Base-by-base conservation (phyloP, 371 early-diverging fungal genomes). In the Mortierella sp. region DNA sequence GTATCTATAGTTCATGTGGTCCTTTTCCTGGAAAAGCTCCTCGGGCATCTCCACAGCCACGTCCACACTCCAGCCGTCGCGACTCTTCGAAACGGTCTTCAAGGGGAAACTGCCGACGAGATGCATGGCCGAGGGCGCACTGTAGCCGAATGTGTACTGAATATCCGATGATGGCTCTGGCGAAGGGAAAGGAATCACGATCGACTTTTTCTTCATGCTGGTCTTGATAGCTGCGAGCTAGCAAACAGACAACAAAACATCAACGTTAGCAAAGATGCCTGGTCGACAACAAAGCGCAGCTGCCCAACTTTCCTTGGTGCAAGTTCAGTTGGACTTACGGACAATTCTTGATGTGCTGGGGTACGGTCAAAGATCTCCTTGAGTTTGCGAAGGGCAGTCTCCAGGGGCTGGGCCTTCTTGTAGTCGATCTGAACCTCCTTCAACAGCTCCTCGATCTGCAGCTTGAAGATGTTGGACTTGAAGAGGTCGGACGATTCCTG, bases 41-140 rank as follows among this genome's bases (percentile, higher is more conserved):
- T 86, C 85, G 1, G 99, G 99, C 97, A 99, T 98, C 69, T 97
- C 94, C 16, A 98, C 95, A 16, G 95, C 94, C 16, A 99, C 83
- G 86, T 99, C 99, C 0, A 98, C 94, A 74, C 93, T 96, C 79
- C 93, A 92, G 2, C 90, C 89, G 13, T 79, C 64, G 19, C 89
- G 90, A 22, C 85, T 75, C 73, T 92, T 94, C n/a, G 91, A 79
- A 1, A 94, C 86, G 61, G 94, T 91, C 71, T 95, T 94, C 52
- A 97, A 81, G 19, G 96, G 91, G 80, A 94, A 99, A 70, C 96
- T 94, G n/a, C 98, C 98, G 2, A 96, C 94, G 24, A 99, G 85
- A 73, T 95, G 92, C 40, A 97, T 90, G 13, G 92, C 90, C 0
- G 88, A 74, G 0, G 98, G 98, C 39, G 91, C 90, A 64, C 91